These are phyloP conservation scores for Didymella pomorum DNA, from an alignment of 2,329 filamentous ascomycete genomes.

Conservation along the genomic window DNA sequence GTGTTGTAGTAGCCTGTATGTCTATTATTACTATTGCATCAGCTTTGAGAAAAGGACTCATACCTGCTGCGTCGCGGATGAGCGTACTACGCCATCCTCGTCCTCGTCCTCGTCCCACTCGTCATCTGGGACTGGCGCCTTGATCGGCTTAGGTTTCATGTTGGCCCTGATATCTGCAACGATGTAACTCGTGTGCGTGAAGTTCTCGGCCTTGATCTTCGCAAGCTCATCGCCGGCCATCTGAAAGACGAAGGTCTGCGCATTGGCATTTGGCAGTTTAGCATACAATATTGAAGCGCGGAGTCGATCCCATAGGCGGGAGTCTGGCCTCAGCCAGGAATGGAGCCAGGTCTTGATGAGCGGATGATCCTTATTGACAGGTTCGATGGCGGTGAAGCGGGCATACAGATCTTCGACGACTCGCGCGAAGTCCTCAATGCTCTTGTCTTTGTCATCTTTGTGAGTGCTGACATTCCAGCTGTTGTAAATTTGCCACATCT, in stretches of 20 bases:
- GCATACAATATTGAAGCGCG: slow-evolving; percentile 56
- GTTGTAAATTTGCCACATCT: slow-evolving; percentile 4
- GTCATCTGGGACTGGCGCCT: slow-evolving; percentile 20
- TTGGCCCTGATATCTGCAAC: slow-evolving; percentile 32
- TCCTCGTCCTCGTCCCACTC: slow-evolving; percentile 18
- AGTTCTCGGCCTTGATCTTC: slow-evolving; percentile 43
- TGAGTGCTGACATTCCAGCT: slow-evolving; percentile 21
- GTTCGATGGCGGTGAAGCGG: slow-evolving; percentile 32
- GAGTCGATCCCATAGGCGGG: slow-evolving; percentile 54
- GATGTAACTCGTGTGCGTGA: slow-evolving; percentile 25
- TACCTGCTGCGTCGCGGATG: background rate
- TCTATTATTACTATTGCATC: background rate
- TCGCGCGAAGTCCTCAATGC: slow-evolving; percentile 20
- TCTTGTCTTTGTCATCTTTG: background rate
- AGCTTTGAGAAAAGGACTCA: background rate
- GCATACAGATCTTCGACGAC: slow-evolving; percentile 31
- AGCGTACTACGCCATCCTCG: slow-evolving; percentile 3
- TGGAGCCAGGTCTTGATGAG: slow-evolving; percentile 26
- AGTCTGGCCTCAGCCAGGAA: slow-evolving; percentile 21
- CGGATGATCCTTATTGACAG: slow-evolving; percentile 19
- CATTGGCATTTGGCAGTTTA: background rate
- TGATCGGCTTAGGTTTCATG: slow-evolving; percentile 46
- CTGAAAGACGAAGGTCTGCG: slow-evolving; percentile 45
- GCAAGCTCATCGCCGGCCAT: slow-evolving; percentile 54
- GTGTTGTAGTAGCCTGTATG: background rate